Evolutionary conservation across 768 basidiomycete species (phyloP), one percentile per base, ranked within the genome.

Genomic region (Mrakia gelida): DNA sequence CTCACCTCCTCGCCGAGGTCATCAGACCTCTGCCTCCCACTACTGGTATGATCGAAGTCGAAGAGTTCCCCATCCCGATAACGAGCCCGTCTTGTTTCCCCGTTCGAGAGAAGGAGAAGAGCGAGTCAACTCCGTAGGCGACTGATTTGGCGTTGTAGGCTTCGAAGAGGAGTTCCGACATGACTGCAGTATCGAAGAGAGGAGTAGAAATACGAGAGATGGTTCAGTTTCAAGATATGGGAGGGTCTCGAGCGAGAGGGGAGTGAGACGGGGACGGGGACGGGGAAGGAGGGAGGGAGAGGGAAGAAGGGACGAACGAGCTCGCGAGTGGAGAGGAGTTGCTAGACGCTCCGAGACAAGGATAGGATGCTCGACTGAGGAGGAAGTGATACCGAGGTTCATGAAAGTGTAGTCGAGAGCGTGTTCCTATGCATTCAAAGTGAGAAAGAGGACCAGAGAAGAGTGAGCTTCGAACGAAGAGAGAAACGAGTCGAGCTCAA

Each of bases 111-210:
- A 97, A 95, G 5, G 95, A 94, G 89, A 97, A 93, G 79, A 94
- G 85, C 16, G 92, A 90, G 82, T 99, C 97, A 77, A 97, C 86
- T 75, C 92, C 93, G 85, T 92, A 98, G 6, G 92, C 87, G 68
- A 98, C 87, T 8, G 91, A 90, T 1, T 96, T 95, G 6, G 91
- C 93, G 7, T 88, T 87, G 83, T 98, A 99, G 65, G 90, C 88
- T 85, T 99, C 97, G 82, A 99, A 99, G 85, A 99, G 89, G 43
- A 99, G 90, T 82, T 99, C 97, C 0, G 95, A 95, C 13, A 95
- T 96, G 75, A 97, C 94, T 95, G 13, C 3, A 38, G 32, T 16
- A 13, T 18, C 21, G 41, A 54, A 45, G 70, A 59, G 45, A 26
- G 41, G 73, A 41, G 1, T 30, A 7, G 32, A 9, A 65, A 65